phyloP scores from a whole-genome alignment of 2,329 filamentous ascomycete genomes.

The Hawksworthiomyces lignivorus region DNA sequence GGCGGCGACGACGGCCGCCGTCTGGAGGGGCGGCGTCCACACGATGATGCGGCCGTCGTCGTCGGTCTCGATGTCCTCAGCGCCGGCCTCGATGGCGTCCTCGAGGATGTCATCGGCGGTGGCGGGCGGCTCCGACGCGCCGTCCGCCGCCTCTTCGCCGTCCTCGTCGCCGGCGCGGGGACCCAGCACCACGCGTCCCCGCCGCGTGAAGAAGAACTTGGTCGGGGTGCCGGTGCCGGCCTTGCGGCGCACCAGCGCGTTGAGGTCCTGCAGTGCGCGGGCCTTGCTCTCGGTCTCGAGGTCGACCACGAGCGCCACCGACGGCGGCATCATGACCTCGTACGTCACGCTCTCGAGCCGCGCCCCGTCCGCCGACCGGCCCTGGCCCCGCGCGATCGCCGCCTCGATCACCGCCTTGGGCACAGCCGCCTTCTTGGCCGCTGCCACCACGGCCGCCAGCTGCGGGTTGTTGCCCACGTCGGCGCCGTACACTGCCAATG shows the following conservation, averaged over 20 bases:
- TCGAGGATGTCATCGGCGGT: slow-evolving; percentile 66
- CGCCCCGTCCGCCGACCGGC: slow-evolving; percentile 65
- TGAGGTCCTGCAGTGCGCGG: slow-evolving; percentile 66
- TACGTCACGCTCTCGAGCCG: slow-evolving; percentile 70
- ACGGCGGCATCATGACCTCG: slow-evolving; percentile 72
- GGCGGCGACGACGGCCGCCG: slow-evolving; percentile 54
- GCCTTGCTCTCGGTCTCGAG: slow-evolving; percentile 76
- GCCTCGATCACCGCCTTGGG: slow-evolving; percentile 73
- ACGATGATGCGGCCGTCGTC: slow-evolving; percentile 64
- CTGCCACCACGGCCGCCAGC: slow-evolving; percentile 60
- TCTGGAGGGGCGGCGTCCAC: slow-evolving; percentile 59
- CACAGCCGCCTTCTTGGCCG: slow-evolving; percentile 77
- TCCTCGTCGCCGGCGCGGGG: slow-evolving; percentile 49
- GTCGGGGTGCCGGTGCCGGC: slow-evolving; percentile 67
- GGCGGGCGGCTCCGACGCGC: slow-evolving; percentile 20
- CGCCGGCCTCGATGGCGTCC: slow-evolving; percentile 78
- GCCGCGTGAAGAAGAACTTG: slow-evolving; percentile 76
- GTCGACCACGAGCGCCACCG: slow-evolving; percentile 74
- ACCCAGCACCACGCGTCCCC: slow-evolving; percentile 66
- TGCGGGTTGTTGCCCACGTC: slow-evolving; percentile 68
- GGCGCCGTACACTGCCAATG: slow-evolving; percentile 45
- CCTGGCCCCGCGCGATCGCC: slow-evolving; percentile 83
- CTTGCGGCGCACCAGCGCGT: slow-evolving; percentile 60
- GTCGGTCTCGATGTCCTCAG: slow-evolving; percentile 57
- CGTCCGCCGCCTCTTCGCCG: slow-evolving; percentile 67